These are phyloP conservation scores for Botryotinia calthae DNA, from an alignment of 2,329 filamentous ascomycete species.

Conservation along the genomic window DNA sequence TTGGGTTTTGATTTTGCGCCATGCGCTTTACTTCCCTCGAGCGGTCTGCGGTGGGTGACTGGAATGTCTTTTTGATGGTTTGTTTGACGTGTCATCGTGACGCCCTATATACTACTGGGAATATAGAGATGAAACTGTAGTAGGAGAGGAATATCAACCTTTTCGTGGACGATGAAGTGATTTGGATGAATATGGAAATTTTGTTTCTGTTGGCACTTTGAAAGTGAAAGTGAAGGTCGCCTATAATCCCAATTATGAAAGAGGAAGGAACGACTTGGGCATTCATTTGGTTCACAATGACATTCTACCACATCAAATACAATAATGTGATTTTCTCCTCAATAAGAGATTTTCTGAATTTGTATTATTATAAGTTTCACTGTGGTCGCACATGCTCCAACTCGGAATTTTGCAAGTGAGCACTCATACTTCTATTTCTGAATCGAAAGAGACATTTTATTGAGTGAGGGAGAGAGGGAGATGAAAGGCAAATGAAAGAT, in stretches of 20 bases:
- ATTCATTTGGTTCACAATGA: neutral
- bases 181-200: fast-evolving
- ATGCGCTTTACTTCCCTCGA: neutral
- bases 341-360: fast-evolving
- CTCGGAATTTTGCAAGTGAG: neutral
- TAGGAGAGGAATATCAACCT: neutral
- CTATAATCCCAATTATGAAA: neutral
- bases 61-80: neutral
- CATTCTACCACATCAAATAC: too few species aligned
- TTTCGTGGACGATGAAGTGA: neutral
- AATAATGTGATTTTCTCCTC: neutral
- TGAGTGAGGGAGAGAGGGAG: neutral
- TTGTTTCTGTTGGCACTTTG: neutral
- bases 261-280: neutral
- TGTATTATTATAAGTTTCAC: neutral
- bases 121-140: neutral
- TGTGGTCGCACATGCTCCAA: neutral
- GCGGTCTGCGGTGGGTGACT: neutral
- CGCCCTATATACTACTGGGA: neutral
- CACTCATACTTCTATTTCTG: too few species aligned
- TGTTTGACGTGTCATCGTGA: neutral
- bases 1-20: neutral
- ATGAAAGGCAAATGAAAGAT: neutral
- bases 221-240: neutral
- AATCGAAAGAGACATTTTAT: too few species aligned